Base-by-base conservation (phyloP, 768 basidiomycete genomes). In the Mrakia gelida region DNA sequence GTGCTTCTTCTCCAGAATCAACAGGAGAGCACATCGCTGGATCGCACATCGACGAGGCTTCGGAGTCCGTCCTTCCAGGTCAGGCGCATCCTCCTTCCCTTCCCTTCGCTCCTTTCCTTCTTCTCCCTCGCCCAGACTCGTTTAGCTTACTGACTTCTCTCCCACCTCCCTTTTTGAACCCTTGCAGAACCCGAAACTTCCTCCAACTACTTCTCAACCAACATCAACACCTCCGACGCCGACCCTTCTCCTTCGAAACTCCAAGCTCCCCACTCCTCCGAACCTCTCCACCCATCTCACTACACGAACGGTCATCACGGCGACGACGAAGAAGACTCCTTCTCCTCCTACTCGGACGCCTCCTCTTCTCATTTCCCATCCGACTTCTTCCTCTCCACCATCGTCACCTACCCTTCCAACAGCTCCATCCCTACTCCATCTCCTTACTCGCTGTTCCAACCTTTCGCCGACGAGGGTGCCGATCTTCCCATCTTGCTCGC, bases 371-470 rank as follows among this genome's bases (percentile, higher is more conserved):
- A 65, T 15, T 67, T 75, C 62, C 75, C 75, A 11, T 52, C 65
- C 63, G 52, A 63, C n/a, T 67, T 75, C 65, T 67, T 52, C 75
- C 65, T 67, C 63, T 63, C 63, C 30, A 63, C 43, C 43, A 75
- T 75, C 65, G 10, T 41, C 32, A 52, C 59, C 43, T 63, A 67
- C 67, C 67, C 67, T 6, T 63, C 23, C 21, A 65, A 54, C 75
- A 52, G 62, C 63, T 30, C 43, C 13, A 16, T 65, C 8, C 49
- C 65, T 0, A 23, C 63, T 21, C 45, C 75, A 23, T 52, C 49
- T 28, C 49, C 76, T 0, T 77, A 56, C 76, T 59, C 76, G n/a
- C 71, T 77, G 9, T 77, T 77, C 32, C 70, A 41, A 15, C 70
- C 76, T 28, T 68, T 59, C 56, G 26, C n/a, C 41, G 45, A 59